phyloP scores from a whole-genome alignment of 495 filamentous ascomycete species.

The Podospora fimiseda region DNA sequence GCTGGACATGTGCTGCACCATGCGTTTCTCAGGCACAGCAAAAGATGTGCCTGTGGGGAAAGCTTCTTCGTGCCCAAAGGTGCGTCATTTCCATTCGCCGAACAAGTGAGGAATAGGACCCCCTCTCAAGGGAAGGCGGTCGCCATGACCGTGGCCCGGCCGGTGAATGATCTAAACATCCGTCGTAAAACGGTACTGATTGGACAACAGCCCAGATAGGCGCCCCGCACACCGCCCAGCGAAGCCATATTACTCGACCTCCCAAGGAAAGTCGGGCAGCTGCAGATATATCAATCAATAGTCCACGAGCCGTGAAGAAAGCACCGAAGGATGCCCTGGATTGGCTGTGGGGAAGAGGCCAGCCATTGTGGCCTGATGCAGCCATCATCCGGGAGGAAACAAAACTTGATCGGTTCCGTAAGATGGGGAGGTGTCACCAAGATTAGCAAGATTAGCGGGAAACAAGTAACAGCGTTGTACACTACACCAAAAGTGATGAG shows the following conservation, averaged over 20 bases:
- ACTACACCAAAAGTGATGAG: neutral
- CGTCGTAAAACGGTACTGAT: slow-evolving; percentile 8
- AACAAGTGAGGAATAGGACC: neutral
- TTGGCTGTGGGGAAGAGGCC: neutral
- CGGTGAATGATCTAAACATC: slow-evolving; percentile 6
- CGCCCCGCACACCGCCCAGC: slow-evolving; percentile 12
- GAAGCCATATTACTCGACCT: slow-evolving; percentile 8
- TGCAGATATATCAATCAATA: slow-evolving; percentile 7
- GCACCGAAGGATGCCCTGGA: neutral
- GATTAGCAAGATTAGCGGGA: slow-evolving; percentile 4
- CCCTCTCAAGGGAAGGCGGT: slow-evolving; percentile 8
- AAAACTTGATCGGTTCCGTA: neutral
- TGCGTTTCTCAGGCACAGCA: slow-evolving; percentile 18
- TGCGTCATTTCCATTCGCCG: slow-evolving; percentile 10
- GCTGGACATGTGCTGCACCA: slow-evolving; percentile 2
- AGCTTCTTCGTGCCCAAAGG: slow-evolving; percentile 3
- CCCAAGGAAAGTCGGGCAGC: slow-evolving; percentile 4
- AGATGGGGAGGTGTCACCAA: slow-evolving; percentile 9
- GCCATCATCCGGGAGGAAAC: neutral
- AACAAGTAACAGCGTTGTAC: neutral
- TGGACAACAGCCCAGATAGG: slow-evolving; percentile 10
- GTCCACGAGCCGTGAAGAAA: neutral
- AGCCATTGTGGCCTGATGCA: neutral
- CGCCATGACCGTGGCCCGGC: slow-evolving; percentile 16
- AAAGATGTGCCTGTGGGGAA: neutral